phyloP scores from a whole-genome alignment of 148 eudicot species.

The Pharnaceum exiguum region DNA sequence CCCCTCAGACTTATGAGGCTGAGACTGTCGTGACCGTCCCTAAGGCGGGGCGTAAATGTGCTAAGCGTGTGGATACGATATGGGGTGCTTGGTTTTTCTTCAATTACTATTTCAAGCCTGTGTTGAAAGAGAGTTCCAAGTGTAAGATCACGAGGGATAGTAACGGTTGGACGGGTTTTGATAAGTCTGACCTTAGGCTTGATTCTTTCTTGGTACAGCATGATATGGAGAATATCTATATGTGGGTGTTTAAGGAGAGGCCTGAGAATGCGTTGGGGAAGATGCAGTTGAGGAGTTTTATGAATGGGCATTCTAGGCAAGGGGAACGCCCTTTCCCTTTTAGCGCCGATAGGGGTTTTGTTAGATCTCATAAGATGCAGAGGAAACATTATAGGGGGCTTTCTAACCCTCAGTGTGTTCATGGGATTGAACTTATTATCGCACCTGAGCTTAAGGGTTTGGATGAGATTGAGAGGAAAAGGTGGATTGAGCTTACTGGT shows the following conservation, averaged over 20 bases:
- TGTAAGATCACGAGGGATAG: constrained; percentile 41
- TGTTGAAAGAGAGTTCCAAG: constrained; percentile 54
- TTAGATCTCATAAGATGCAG: constrained; percentile 65
- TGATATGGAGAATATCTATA: constrained; percentile 52
- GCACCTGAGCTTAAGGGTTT: constrained; percentile 37
- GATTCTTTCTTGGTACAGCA: constrained; percentile 69
- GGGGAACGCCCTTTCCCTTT: constrained; percentile 60
- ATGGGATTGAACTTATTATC: constrained; percentile 52
- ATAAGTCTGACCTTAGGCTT: constrained; percentile 56
- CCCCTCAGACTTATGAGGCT: constrained; percentile 47
- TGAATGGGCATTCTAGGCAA: constrained; percentile 69
- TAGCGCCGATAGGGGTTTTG: constrained; percentile 54
- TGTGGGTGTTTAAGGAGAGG: constrained; percentile 60
- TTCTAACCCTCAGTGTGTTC: constrained; percentile 68
- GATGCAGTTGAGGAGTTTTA: constrained; percentile 66
- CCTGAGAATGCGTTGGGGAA: constrained; percentile 50
- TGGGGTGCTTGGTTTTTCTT: constrained; percentile 90
- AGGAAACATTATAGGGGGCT: constrained; percentile 63
- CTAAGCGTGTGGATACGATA: constrained; percentile 63
- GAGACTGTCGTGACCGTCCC: constrained; percentile 44
- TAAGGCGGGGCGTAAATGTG: constrained; percentile 51
- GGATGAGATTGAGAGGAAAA: constrained; percentile 47
- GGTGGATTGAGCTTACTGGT: constrained; percentile 59
- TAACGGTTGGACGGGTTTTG: constrained; percentile 52
- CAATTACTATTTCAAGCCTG: constrained; percentile 65